Conservation (phyloP, 352 stramenopile species). For the Phytophthora sp. region DNA sequence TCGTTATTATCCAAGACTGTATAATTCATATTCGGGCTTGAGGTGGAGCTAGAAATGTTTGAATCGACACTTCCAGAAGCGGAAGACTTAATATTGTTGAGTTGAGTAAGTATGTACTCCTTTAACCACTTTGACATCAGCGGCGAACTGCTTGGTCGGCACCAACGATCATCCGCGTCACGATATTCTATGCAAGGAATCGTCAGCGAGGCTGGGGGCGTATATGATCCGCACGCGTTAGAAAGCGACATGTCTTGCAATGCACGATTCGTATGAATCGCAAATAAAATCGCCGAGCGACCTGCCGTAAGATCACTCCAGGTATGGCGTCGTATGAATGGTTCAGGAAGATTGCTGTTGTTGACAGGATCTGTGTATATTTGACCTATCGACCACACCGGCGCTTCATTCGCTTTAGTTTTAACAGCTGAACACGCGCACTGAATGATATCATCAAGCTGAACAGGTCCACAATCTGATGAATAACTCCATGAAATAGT, state of each 20-base stretch:
- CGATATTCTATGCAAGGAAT: constrained; percentile 40
- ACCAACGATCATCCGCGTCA: constrained; percentile 34
- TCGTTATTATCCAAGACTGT: neutral
- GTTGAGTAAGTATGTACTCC: constrained; percentile 14
- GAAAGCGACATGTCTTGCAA: neutral
- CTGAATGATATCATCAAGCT: constrained; percentile 16
- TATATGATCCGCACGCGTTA: constrained; percentile 7
- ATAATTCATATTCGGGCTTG: neutral
- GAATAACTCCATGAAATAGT: constrained; percentile 19
- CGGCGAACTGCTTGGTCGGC: constrained; percentile 24
- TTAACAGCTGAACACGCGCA: constrained; percentile 23
- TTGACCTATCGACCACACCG: constrained; percentile 8
- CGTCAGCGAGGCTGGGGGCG: neutral
- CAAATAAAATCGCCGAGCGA: constrained; percentile 18
- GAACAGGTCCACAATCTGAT: constrained; percentile 10
- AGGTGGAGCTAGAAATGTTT: neutral
- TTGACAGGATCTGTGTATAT: neutral
- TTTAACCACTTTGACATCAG: constrained; percentile 34
- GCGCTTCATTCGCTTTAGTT: neutral
- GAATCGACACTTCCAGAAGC: neutral
- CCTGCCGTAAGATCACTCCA: constrained; percentile 15
- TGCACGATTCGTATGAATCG: constrained; percentile 16
- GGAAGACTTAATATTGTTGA: neutral
- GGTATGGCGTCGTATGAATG: constrained; percentile 8
- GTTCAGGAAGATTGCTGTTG: neutral